Evolutionary conservation across 164 flowering plant genomes (phyloP).

Genomic region (Paratinospora sagittata): DNA sequence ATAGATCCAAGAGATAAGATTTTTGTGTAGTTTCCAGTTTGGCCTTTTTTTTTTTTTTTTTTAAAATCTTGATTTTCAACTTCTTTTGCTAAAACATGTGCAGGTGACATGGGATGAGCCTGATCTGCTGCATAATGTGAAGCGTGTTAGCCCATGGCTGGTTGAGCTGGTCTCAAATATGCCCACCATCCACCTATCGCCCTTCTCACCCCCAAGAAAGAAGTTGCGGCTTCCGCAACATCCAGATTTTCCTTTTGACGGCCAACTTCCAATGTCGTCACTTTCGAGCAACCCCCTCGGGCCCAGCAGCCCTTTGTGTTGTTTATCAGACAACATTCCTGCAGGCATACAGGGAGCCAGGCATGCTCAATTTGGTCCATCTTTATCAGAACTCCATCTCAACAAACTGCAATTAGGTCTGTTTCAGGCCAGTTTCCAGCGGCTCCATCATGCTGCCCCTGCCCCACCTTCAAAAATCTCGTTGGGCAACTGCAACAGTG

Average conservation of each 20-base stretch:
- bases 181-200: conserved; percentile 52
- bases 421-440: conserved; percentile 32
- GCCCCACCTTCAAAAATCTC: conserved; percentile 23
- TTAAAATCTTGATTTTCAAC: neutral
- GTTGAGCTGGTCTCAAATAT: conserved; percentile 67
- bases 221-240: conserved; percentile 48
- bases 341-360: conserved; percentile 99
- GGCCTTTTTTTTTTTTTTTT: neutral
- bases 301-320: conserved; percentile 40
- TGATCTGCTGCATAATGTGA: conserved; percentile 76
- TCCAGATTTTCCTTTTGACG: conserved; percentile 46
- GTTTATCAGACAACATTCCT: conserved; percentile 41
- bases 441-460: conserved; percentile 27
- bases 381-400: conserved; percentile 46
- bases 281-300: conserved; percentile 47
- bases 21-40: neutral
- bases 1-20: neutral
- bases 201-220: conserved; percentile 69
- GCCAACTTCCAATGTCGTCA: conserved; percentile 38
- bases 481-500: conserved; percentile 21
- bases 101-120: conserved; percentile 93
- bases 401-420: conserved; percentile 41
- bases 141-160: conserved; percentile 75
- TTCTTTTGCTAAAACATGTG: neutral
- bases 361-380: conserved; percentile 66